These are phyloP conservation scores for Aspergillus panamensis DNA, from an alignment of 495 filamentous ascomycete species.

Conservation along the genomic window DNA sequence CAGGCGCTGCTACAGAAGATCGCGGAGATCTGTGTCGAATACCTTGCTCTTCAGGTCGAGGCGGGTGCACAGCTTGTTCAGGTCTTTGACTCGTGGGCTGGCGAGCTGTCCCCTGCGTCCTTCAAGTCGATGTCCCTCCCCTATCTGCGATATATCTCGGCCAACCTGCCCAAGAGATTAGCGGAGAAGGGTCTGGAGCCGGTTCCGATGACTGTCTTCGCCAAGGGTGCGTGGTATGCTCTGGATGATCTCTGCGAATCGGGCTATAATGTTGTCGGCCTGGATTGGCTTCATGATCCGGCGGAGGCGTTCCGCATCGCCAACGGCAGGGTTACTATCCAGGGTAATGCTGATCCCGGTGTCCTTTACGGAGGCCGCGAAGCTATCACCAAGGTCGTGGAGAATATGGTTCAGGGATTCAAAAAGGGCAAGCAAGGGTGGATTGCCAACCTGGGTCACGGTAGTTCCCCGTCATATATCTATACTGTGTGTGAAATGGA, in stretches of 20 bases:
- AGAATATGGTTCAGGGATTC: slow-evolving; percentile 84
- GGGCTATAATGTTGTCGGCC: slow-evolving; percentile 87
- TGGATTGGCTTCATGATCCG: slow-evolving; percentile 94
- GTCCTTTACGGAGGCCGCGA: slow-evolving; percentile 79
- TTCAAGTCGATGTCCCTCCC: slow-evolving; percentile 84
- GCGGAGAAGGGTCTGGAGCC: slow-evolving; percentile 66
- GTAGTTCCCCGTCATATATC: slow-evolving; percentile 38
- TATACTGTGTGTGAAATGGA: neutral
- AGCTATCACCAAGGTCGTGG: slow-evolving; percentile 73
- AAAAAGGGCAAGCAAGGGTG: slow-evolving; percentile 81
- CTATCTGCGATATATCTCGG: slow-evolving; percentile 78
- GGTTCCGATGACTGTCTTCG: slow-evolving; percentile 98
- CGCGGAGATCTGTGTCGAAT: slow-evolving; percentile 86
- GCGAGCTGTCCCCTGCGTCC: slow-evolving; percentile 77
- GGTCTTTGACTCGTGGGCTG: slow-evolving; percentile 99
- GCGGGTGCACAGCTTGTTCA: slow-evolving; percentile 91
- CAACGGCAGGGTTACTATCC: slow-evolving; percentile 71
- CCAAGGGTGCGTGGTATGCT: slow-evolving; percentile 99
- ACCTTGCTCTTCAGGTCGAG: slow-evolving; percentile 84
- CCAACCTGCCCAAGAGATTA: slow-evolving; percentile 68
- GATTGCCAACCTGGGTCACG: slow-evolving; percentile 88
- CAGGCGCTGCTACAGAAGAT: slow-evolving; percentile 86
- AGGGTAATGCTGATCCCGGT: slow-evolving; percentile 95
- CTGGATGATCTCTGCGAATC: slow-evolving; percentile 81
- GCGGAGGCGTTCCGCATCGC: slow-evolving; percentile 76